These are phyloP conservation scores for Moricandia arvensis DNA, from an alignment of 345 rosid species.

Conservation along the genomic window DNA sequence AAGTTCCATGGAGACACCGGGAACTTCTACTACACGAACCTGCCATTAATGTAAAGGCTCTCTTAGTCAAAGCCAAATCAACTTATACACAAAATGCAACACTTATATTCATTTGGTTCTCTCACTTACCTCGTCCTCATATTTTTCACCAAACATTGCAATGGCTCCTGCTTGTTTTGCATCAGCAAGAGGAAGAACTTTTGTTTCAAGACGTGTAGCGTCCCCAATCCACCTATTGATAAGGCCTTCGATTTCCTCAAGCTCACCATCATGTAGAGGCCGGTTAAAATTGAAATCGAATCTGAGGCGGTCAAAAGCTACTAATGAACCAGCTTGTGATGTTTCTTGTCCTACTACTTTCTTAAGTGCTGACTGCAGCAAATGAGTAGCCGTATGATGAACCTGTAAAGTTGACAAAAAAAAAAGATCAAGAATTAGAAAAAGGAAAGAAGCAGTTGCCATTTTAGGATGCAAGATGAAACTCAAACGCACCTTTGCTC, in stretches of 20 bases:
- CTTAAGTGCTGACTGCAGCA: conserved; percentile 91
- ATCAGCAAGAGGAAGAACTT: conserved; percentile 73
- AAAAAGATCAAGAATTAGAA: neutral
- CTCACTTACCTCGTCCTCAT: conserved; percentile 69
- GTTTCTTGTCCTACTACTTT: conserved; percentile 80
- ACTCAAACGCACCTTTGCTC: conserved; percentile 62
- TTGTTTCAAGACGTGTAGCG: conserved; percentile 69
- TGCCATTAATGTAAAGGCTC: conserved; percentile 20
- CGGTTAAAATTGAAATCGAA: conserved; percentile 89
- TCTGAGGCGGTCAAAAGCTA: conserved; percentile 94
- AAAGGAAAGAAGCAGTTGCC: neutral
- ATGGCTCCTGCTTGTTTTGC: conserved; percentile 90
- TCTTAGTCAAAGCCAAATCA: conserved; percentile 16
- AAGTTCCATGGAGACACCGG: conserved; percentile 97
- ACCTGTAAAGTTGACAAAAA: conserved; percentile 50
- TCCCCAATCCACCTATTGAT: conserved; percentile 88
- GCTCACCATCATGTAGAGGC: conserved; percentile 62
- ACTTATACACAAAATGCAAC: neutral
- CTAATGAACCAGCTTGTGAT: conserved; percentile 97
- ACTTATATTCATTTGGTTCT: neutral
- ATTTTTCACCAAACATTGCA: conserved; percentile 98
- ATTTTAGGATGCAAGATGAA: conserved; percentile 13
- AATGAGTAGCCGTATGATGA: conserved; percentile 97
- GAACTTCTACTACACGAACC: conserved; percentile 98
- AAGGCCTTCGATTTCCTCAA: conserved; percentile 67